Conservation (phyloP, 371 early-diverging fungal genomes). For the Lichtheimia corymbifera region DNA sequence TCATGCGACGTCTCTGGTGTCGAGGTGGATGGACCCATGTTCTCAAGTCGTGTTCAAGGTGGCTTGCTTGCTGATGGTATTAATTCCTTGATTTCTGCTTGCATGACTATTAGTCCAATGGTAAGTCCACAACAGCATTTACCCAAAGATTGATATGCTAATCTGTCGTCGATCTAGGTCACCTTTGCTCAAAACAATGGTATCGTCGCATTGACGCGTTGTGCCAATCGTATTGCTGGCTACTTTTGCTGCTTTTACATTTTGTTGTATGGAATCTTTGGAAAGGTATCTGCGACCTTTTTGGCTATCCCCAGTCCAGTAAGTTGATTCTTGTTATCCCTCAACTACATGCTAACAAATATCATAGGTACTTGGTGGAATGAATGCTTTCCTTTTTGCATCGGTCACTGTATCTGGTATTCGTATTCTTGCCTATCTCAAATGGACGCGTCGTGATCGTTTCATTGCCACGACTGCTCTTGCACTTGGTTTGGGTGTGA, state of each 20-base stretch:
- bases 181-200: slow-evolving; percentile 71
- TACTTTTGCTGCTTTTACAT: slow-evolving; percentile 62
- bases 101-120: slow-evolving; percentile 60
- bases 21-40: slow-evolving; percentile 61
- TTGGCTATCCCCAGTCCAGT: slow-evolving; percentile 58
- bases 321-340: not conserved
- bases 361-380: slow-evolving; percentile 42
- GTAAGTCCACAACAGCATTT: slow-evolving; percentile 11
- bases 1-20: slow-evolving; percentile 65
- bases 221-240: slow-evolving; percentile 65
- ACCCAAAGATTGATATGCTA: not conserved
- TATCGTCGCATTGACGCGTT: slow-evolving; percentile 58
- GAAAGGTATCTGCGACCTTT: slow-evolving; percentile 65
- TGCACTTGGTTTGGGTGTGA: slow-evolving; percentile 58
- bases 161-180: not conserved
- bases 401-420: slow-evolving; percentile 66
- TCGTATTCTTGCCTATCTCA: slow-evolving; percentile 60
- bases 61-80: slow-evolving; percentile 68
- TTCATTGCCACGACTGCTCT: slow-evolving; percentile 57
- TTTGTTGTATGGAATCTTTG: slow-evolving; percentile 61
- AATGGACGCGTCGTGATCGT: slow-evolving; percentile 68
- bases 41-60: slow-evolving; percentile 62
- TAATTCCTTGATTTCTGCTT: slow-evolving; percentile 54
- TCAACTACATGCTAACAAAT: too few species aligned
- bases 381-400: slow-evolving; percentile 66